Base-by-base conservation (phyloP, 192 early-diverging fungal species). In the Coemansia sp. region DNA sequence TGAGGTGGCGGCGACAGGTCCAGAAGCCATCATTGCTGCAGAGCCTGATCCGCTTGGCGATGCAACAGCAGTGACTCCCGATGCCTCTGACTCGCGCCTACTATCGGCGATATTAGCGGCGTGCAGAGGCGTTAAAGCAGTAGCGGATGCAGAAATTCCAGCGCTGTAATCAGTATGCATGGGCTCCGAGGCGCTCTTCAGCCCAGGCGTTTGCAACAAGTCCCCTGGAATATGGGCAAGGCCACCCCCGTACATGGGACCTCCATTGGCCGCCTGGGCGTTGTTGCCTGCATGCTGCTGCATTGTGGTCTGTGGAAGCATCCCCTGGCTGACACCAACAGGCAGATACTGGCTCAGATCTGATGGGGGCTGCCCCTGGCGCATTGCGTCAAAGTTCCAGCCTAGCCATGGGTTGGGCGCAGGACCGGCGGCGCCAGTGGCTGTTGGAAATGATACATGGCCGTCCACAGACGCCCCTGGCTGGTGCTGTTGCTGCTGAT, bases 21-120 rank as follows among this genome's bases (percentile, higher is more conserved):
- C 74, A 6, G 59, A 25, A 2, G 50, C 59, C 29, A 56, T 47
- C 29, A 56, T 48, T 11, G 61, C 50, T 3, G 23, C 38, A 28
- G 60, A 48, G 9, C 61, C 63, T 25, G 59, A 63, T n/a, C 68
- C 72, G 20, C 60, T 42, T 14, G 72, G 72, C 13, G 78, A 71
- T 19, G 78, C 72, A 4, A 81, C 78, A 34, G 78, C 72, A 67
- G 78, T 81, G 56, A 81, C 62, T 6, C 57, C 78, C 19, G 78
- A 81, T 40, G 70, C 62, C 56, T 71, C 78, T 6, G 78, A 81
- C 68, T 81, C 72, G 65, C 78, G 78, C 37, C 78, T 70, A 68
- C 78, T 81, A 40, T 71, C 72, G 62, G 34, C 56, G 23, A 81
- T 71, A 68, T 81, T 74, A 59, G 72, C 50, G 62, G 75, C 70